Evolutionary conservation across 306 rosid genomes (phyloP), one percentile per base, ranked within the genome.

Genomic region (Inga leiocalycina): DNA sequence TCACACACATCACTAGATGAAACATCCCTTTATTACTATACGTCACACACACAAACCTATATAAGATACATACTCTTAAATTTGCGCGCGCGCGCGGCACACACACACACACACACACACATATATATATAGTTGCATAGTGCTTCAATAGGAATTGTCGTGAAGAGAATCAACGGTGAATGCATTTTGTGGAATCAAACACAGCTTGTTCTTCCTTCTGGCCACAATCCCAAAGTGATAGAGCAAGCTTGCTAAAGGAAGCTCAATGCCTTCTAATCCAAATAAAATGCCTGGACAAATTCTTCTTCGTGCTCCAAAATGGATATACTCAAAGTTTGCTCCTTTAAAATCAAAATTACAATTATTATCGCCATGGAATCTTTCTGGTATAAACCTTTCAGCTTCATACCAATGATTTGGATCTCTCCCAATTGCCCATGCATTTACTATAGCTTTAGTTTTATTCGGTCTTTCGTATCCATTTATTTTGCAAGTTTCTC

Each of bases 231-330:
- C 20, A 22, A 71, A 71, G 20, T 43, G 54, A 49, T 71, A 44
- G 4, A 71, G 3, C 6, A 71, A 22, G 19, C 34, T 43, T 4
- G 75, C 75, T 11, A 71, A 10, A 71, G 56, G 20, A 71, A 71
- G 75, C 20, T 71, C 75, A n/a, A 71, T 12, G 14, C 54, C 22
- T 43, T 56, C 75, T 12, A 71, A n/a, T 13, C 75, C 75, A 22
- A 71, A 44, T 44, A 30, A 43, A n/a, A 43, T 44, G 0, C 75
- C 35, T 1, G 75, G 75, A 13, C 75, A 71, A 13, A 43, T 71
- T 71, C 75, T 71, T 27, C 75, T 71, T 71, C 75, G 56, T 10
- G 54, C 19, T n/a, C 75, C 76, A 45, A 56, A 56, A 56, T 30
- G 64, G 27, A 56, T 56, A 19, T 20, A 56, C 10, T 19, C 27